Conservation (phyloP, 768 basidiomycete species). For the Naganishia kalamii region DNA sequence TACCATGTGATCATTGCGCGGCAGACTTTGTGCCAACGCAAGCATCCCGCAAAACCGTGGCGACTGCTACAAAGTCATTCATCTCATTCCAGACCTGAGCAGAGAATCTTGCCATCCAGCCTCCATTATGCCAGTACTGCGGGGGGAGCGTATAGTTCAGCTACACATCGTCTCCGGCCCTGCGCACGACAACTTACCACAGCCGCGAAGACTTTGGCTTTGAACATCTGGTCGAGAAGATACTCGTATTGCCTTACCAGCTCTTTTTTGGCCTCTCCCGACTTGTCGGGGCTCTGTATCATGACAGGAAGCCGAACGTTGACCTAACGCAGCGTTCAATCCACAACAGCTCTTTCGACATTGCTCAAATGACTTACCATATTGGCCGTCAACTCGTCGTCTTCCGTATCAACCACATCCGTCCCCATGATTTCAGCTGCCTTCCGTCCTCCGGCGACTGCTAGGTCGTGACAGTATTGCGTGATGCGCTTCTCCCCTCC, state of each 20-base stretch:
- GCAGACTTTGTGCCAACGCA: neutral
- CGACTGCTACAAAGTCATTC: neutral
- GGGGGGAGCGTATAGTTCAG: neutral
- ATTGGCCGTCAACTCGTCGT: conserved; percentile 57
- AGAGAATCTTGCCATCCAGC: conserved; percentile 39
- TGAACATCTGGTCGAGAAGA: conserved; percentile 35
- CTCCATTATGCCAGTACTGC: conserved; percentile 33
- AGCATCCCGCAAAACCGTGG: neutral
- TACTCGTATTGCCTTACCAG: conserved; percentile 16
- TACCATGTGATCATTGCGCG: too few species aligned
- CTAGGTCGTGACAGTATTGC: conserved; percentile 63
- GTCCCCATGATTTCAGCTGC: conserved; percentile 62
- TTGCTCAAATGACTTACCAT: conserved; percentile 55
- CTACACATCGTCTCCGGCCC: neutral
- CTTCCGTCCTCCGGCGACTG: conserved; percentile 59
- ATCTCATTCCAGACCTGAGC: conserved; percentile 42
- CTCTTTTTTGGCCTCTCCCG: conserved; percentile 19
- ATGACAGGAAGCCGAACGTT: conserved; percentile 36
- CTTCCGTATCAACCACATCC: conserved; percentile 56
- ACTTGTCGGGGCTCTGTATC: conserved; percentile 20
- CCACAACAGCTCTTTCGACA: neutral
- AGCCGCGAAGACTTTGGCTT: conserved; percentile 31
- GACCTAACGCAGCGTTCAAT: conserved; percentile 25
- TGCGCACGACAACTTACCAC: conserved; percentile 25
- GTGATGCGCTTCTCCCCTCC: conserved; percentile 72